Percentiles rank a stretch among this genome's conserved stretches.
phyloP scores from a whole-genome alignment of 2,329 filamentous ascomycete species.

The Fusarium falciforme region DNA sequence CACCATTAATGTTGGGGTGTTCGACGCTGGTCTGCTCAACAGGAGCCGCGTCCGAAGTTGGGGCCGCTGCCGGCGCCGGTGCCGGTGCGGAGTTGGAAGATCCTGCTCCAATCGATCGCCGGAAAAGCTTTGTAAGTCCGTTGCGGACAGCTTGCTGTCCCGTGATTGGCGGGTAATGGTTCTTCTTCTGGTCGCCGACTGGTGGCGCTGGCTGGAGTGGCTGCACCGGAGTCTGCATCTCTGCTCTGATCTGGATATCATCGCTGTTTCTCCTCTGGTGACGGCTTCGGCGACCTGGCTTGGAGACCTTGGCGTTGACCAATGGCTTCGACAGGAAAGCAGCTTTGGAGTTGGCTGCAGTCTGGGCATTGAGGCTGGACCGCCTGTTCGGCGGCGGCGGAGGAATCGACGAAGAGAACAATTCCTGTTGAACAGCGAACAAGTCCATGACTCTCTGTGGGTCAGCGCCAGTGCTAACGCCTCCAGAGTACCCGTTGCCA shows the following conservation, averaged over 20 bases:
- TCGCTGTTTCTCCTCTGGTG: constrained; percentile 46
- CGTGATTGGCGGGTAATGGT: constrained; percentile 63
- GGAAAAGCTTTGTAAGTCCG: constrained; percentile 63
- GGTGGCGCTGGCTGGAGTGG: constrained; percentile 32
- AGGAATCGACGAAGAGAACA: constrained; percentile 52
- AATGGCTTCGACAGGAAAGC: constrained; percentile 34
- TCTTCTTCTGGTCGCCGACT: constrained; percentile 49
- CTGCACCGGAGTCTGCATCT: constrained; percentile 42
- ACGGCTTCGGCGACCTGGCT: constrained; percentile 32
- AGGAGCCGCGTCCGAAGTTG: constrained; percentile 21
- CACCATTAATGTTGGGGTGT: constrained; percentile 31
- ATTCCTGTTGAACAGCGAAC: constrained; percentile 54
- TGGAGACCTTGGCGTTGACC: constrained; percentile 29
- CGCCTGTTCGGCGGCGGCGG: constrained; percentile 63
- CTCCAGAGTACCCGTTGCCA: constrained; percentile 33
- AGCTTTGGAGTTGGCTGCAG: constrained; percentile 44
- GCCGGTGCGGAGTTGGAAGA: constrained; percentile 30
- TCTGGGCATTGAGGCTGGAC: constrained; percentile 65
- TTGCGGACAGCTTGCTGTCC: constrained; percentile 57
- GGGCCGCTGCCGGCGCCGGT: background rate
- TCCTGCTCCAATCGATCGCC: constrained; percentile 59
- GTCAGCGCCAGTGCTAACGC: constrained; percentile 38
- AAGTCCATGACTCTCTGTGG: constrained; percentile 60
- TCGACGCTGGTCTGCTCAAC: constrained; percentile 24
- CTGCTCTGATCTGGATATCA: constrained; percentile 43